Conservation (phyloP, 306 rosid genomes). For the Vigna unguiculata region DNA sequence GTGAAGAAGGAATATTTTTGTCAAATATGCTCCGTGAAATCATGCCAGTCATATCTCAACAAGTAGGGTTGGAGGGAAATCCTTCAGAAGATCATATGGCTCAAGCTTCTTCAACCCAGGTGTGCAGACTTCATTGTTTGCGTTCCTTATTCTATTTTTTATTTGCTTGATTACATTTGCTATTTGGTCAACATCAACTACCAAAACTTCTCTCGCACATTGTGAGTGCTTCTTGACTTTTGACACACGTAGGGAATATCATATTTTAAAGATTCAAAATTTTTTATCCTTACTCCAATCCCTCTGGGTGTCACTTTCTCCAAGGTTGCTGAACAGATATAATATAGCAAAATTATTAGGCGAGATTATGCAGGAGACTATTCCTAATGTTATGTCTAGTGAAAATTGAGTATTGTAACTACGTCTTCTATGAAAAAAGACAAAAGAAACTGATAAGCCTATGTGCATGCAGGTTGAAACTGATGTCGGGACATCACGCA, state of each 20-base stretch:
- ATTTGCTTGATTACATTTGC: conserved; percentile 15
- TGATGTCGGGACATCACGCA: conserved; percentile 66
- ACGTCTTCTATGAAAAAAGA: neutral
- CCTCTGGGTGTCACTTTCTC: neutral
- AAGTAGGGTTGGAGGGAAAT: conserved; percentile 56
- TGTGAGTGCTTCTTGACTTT: conserved; percentile 26
- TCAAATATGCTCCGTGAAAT: conserved; percentile 81
- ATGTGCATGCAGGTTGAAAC: conserved; percentile 56
- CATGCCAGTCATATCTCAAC: conserved; percentile 80
- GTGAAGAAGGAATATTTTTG: conserved; percentile 81
- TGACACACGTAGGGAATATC: conserved; percentile 35
- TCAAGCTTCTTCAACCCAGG: conserved; percentile 65
- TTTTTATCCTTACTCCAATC: conserved; percentile 34
- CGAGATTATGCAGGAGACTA: conserved; percentile 1
- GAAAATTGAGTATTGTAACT: conserved; percentile 14
- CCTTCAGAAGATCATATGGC: conserved; percentile 52
- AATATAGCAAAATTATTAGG: conserved; percentile 2
- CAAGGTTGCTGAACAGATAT: neutral
- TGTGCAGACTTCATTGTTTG: conserved; percentile 44
- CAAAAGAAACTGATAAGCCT: conserved; percentile 34
- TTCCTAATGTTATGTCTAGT: neutral
- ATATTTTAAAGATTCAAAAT: conserved; percentile 26
- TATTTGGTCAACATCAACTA: conserved; percentile 27
- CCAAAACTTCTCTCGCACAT: conserved; percentile 3
- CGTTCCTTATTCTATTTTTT: neutral